Percentiles rank a stretch among this genome's conserved stretches.
phyloP scores from a whole-genome alignment of 164 flowering plant genomes.

The Umbellularia californica region DNA sequence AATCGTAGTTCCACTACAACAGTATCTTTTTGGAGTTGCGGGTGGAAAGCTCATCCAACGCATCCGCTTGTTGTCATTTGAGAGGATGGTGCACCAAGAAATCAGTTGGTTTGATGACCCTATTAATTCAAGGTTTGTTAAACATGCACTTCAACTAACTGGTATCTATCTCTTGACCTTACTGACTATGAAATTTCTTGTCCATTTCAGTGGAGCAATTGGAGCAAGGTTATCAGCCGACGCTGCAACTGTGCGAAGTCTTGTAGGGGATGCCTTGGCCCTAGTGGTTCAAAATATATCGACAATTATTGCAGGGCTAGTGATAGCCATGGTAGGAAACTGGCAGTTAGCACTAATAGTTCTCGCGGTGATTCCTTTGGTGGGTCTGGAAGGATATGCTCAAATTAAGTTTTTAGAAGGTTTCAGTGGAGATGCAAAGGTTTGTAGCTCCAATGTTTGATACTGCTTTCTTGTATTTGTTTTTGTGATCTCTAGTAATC shows the following conservation, averaged over 20 bases:
- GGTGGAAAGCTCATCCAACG: conserved; percentile 56
- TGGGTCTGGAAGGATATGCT: conserved; percentile 16
- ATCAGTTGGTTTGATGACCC: conserved; percentile 77
- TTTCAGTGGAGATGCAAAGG: conserved; percentile 31
- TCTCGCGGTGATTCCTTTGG: conserved; percentile 18
- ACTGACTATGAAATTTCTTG: background rate
- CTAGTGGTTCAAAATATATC: conserved; percentile 19
- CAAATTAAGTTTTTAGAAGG: conserved; percentile 20
- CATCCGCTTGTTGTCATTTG: conserved; percentile 56
- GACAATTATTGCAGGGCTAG: conserved; percentile 17
- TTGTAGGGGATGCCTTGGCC: conserved; percentile 30
- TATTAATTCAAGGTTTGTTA: conserved; percentile 49
- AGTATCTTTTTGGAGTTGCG: conserved; percentile 58
- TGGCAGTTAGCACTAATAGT: conserved; percentile 24
- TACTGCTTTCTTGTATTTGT: background rate
- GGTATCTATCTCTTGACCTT: background rate
- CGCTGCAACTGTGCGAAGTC: conserved; percentile 22
- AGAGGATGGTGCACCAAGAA: conserved; percentile 58
- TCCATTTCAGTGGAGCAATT: conserved; percentile 16
- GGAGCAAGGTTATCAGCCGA: conserved; percentile 26
- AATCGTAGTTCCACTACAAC: conserved; percentile 35
- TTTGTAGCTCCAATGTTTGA: conserved; percentile 1
- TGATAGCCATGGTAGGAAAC: conserved; percentile 18
- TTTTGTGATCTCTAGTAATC: too few relatives aligned
- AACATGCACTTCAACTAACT: too few relatives aligned